Evolutionary conservation across 2,329 filamentous ascomycete species (phyloP), one percentile per base, ranked within the genome.

Genomic region (Ophiostoma angusticollis): DNA sequence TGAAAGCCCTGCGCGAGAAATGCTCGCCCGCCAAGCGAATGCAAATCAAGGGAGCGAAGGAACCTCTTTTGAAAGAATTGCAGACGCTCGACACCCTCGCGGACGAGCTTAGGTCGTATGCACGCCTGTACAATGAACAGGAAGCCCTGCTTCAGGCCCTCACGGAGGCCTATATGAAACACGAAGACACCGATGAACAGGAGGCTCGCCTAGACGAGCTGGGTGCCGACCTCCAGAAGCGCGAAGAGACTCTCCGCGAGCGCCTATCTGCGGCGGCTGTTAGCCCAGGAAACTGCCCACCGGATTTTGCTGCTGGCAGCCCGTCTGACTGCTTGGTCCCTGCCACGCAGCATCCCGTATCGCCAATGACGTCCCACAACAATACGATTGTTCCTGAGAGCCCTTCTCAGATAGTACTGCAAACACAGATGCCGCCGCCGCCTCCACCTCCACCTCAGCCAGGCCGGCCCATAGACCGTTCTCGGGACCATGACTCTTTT

Each of bases 111-210:
- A 56, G 61, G 17, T 54, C 57, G 3, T 68, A 67, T 42, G 56
- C 57, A 31, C 49, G 56, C 3, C 52, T 74, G 11, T 56, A 56
- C 29, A 53, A 54, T 13, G 61, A 65, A 44, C 61, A 62, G 31
- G 64, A 74, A 42, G 50, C 56, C 6, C 52, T 75, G 17, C 58
- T 68, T 1, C 53, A 62, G 33, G 57, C 61, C 36, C 63, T 75
- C 35, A 60, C 61, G 3, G 57, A 67, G 41, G 65, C 65, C 0
- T 76, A 73, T 44, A 62, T 61, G 12, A 61, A 69, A 9, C 63
- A 63, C 18, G 50, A 66, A 12, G 64, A 74, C 34, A 74, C 66
- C 1, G 63, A 67, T 3, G 63, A 67, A 9, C 67, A 71, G 17
- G 70, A 75, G 47, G 50, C 53, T 24, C 61, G 58, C 29, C 54